These are phyloP conservation scores for Nigrospora oryzae DNA, from an alignment of 2,329 filamentous ascomycete genomes.

Conservation along the genomic window DNA sequence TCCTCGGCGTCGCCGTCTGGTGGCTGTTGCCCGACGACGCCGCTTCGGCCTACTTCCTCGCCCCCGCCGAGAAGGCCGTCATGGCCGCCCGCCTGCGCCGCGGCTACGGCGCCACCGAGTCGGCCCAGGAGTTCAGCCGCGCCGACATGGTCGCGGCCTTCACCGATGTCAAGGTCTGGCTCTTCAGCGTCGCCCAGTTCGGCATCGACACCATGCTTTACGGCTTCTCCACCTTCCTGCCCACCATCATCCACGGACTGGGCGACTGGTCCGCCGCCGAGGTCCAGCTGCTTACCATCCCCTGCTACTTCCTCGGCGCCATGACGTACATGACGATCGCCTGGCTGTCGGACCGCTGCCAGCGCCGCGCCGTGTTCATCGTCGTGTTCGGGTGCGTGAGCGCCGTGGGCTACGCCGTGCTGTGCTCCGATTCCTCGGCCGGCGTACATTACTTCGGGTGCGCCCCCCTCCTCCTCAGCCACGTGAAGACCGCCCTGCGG, in stretches of 20 bases:
- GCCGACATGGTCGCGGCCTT: constrained; percentile 59
- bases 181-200: constrained; percentile 63
- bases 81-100: constrained; percentile 26
- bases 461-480: not conserved
- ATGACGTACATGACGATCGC: constrained; percentile 60
- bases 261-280: constrained; percentile 54
- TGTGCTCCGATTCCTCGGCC: constrained; percentile 51
- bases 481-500: not conserved
- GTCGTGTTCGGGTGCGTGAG: constrained; percentile 54
- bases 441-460: constrained; percentile 62
- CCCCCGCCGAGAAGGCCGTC: constrained; percentile 45
- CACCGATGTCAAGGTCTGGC: constrained; percentile 68
- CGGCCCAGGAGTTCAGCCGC: constrained; percentile 38
- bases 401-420: constrained; percentile 59
- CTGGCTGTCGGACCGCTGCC: constrained; percentile 57
- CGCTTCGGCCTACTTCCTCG: constrained; percentile 53
- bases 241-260: constrained; percentile 67
- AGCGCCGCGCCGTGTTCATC: constrained; percentile 57
- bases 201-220: constrained; percentile 71
- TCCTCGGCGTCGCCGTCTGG: constrained; percentile 46
- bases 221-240: constrained; percentile 66
- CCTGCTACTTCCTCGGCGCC: constrained; percentile 67
- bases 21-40: constrained; percentile 54
- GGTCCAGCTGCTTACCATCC: constrained; percentile 70
- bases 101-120: constrained; percentile 39